Evolutionary conservation across 257 asterid species (phyloP), one percentile per base, ranked within the genome.

Genomic region (Solanum virginianum): DNA sequence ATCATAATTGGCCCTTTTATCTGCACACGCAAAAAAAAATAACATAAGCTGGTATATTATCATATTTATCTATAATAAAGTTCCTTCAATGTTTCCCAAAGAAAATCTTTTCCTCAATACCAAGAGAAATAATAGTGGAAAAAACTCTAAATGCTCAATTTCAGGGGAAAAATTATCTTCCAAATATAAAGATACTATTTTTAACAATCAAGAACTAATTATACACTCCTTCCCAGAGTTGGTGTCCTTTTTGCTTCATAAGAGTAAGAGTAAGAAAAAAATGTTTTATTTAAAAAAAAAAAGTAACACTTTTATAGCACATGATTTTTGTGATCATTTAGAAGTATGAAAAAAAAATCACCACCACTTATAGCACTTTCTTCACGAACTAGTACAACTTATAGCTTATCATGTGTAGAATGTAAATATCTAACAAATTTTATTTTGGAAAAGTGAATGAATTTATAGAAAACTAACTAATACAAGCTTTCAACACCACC

Each of bases 1-100:
- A 83, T 89, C 86, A 81, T 95, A 93, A 29, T 87, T 49, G 26
- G 86, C 85, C 92, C 88, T 93, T 82, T 85, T 90, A 84, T 80
- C 98, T 96, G 94, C 90, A 90, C 81, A 83, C 3, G 12, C 14
- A 41, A 60, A 41, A 82, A 82, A 82, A 26, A 68, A 47, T 5
- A 32, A 57, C 69, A 60, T 75, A 39, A 75, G 81, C 56, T 13
- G 26, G 47, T 6, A 51, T 51, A 77, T 7, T 32, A 51, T n/a
- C 60, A 75, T 0, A 47, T 49, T 22, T 49, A 22, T 75, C 15
- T 75, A 47, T 0, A 47, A 49, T 75, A 47, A 75, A 49, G 22
- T 49, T 75, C 16, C 60, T 43, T 47, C 59, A 74, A 22, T 13
- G 57, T 74, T 74, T 8, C 39, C n/a, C 57, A 13, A 49, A 3